Evolutionary conservation across 2,329 filamentous ascomycete genomes (phyloP).

Genomic region (Thyridium curvatum): DNA sequence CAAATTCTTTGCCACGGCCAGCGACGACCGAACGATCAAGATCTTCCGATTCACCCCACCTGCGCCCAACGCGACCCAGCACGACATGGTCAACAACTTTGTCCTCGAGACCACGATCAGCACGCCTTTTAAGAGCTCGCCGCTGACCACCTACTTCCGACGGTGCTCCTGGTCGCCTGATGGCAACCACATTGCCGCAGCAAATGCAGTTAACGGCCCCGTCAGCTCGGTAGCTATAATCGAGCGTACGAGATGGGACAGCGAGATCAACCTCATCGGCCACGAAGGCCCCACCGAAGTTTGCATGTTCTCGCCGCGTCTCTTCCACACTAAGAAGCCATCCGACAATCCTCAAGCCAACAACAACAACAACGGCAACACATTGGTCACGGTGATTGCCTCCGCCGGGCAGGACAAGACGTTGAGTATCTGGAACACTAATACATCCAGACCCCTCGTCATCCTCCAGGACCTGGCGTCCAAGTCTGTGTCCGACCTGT

Average conservation of each 20-base stretch:
- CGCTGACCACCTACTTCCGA: conserved; percentile 93
- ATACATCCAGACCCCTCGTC: conserved; percentile 82
- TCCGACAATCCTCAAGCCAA: conserved; percentile 42
- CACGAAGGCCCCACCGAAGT: conserved; percentile 97
- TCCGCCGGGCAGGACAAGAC: conserved; percentile 97
- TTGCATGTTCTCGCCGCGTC: conserved; percentile 88
- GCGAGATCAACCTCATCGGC: conserved; percentile 93
- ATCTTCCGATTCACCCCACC: conserved; percentile 94
- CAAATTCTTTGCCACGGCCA: conserved; percentile 98
- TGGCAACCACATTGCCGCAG: conserved; percentile 92
- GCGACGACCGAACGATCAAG: conserved; percentile 93
- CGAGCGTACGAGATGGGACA: conserved; percentile 86
- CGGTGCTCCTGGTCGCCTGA: conserved; percentile 97
- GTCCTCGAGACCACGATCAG: conserved; percentile 88
- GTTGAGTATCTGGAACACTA: conserved; percentile 95
- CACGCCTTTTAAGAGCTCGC: conserved; percentile 81
- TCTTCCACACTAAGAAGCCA: conserved; percentile 73
- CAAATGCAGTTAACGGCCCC: conserved; percentile 94
- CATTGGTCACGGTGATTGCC: conserved; percentile 83
- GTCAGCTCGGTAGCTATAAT: conserved; percentile 97
- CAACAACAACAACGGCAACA: conserved; percentile 32
- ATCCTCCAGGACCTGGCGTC: conserved; percentile 82
- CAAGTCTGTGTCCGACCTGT: conserved; percentile 90
- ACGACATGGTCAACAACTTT: conserved; percentile 97
- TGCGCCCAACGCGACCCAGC: conserved; percentile 81